phyloP scores from a whole-genome alignment of 1,139 yeast species.

The Arxiozyma telluris region DNA sequence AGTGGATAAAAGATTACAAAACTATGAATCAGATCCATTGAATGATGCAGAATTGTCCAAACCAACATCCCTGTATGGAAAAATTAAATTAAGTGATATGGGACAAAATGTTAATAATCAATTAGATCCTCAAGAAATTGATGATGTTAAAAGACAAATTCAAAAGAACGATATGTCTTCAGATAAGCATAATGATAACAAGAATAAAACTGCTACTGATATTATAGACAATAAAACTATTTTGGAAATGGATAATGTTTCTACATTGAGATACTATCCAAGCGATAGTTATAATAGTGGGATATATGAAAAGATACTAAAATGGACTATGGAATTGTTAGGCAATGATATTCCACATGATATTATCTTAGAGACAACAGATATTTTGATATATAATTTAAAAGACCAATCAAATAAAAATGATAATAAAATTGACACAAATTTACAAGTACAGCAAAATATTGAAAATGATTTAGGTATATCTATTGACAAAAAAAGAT shows the following conservation, averaged over 20 bases:
- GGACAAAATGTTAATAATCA: constrained; percentile 42
- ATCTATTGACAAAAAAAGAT: constrained; percentile 35
- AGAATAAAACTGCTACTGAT: background rate
- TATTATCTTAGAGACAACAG: constrained; percentile 49
- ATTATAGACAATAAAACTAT: constrained; percentile 21
- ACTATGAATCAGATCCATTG: constrained; percentile 31
- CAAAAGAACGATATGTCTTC: constrained; percentile 4
- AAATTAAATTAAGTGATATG: constrained; percentile 56
- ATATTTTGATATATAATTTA: constrained; percentile 51
- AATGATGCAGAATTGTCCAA: constrained; percentile 45
- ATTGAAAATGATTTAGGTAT: constrained; percentile 41
- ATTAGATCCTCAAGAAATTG: constrained; percentile 16
- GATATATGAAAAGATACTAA: constrained; percentile 39
- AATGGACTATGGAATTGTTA: constrained; percentile 41
- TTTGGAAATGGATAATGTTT: constrained; percentile 31
- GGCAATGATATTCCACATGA: constrained; percentile 53
- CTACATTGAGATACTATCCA: constrained; percentile 44
- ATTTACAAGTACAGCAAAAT: background rate
- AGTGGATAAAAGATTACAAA: constrained; percentile 44
- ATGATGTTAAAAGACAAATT: constrained; percentile 11
- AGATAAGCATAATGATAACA: too few species aligned
- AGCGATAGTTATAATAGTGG: constrained; percentile 38
- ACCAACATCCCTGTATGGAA: constrained; percentile 67
- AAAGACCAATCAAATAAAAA: constrained; percentile 36
- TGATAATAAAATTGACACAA: constrained; percentile 21